These are phyloP conservation scores for Xylariaceae sp. DNA, from an alignment of 2,329 filamentous ascomycete genomes.

Conservation along the genomic window DNA sequence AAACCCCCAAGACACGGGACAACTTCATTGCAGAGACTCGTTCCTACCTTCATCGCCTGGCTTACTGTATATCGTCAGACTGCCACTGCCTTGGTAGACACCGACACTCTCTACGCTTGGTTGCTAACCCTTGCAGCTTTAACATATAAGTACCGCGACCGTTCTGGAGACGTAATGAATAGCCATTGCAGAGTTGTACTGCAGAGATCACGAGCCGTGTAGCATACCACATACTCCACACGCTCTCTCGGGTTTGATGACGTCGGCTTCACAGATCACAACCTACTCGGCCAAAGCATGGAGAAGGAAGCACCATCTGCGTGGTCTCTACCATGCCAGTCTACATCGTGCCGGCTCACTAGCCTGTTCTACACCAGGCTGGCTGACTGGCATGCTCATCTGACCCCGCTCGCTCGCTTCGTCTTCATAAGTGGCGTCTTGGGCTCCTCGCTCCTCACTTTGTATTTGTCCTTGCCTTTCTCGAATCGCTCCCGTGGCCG, in stretches of 20 bases:
- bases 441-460: conserved; percentile 14
- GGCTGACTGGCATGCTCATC: conserved; percentile 16
- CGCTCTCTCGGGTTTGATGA: neutral
- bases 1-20: no score
- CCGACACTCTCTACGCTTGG: no score
- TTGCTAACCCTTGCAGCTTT: no score
- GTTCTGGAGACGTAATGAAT: no score
- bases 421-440: conserved; percentile 20
- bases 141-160: no score
- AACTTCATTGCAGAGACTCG: no score
- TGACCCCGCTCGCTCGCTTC: conserved; percentile 18
- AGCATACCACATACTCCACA: neutral
- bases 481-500: conserved; percentile 9
- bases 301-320: conserved; percentile 8
- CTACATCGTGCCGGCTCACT: conserved; percentile 11
- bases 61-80: no score
- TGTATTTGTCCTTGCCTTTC: conserved; percentile 12
- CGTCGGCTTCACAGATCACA: conserved; percentile 3
- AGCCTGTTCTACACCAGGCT: conserved; percentile 12
- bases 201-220: neutral
- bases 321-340: conserved; percentile 10
- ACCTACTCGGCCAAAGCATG: conserved; percentile 3
- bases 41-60: no score
- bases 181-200: neutral
- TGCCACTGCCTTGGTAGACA: no score